Evolutionary conservation across 148 eudicot species (phyloP).

Genomic region (Polygonum maritimum): DNA sequence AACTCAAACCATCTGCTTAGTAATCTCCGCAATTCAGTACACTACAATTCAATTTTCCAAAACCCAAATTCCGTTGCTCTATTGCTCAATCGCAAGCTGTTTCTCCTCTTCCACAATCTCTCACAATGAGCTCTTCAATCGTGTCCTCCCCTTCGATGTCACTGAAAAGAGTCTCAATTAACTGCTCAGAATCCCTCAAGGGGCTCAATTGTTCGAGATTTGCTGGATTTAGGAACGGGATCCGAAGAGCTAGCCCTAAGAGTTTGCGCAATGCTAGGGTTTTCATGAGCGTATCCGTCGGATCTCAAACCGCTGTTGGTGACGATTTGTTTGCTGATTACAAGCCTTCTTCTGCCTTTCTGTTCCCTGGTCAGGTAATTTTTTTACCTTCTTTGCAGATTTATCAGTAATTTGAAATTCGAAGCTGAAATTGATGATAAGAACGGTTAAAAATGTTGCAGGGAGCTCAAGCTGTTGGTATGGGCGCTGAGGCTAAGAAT

Average conservation of each 20-base stretch:
- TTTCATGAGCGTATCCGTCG: conserved; percentile 55
- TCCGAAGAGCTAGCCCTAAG: conserved; percentile 16
- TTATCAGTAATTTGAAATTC: background rate
- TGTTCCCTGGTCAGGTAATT: conserved; percentile 88
- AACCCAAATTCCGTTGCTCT: background rate
- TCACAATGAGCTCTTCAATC: conserved; percentile 38
- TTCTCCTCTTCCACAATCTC: conserved; percentile 14
- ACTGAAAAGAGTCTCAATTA: conserved; percentile 16
- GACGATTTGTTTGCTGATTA: conserved; percentile 66
- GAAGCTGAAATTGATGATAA: background rate
- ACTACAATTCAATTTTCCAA: background rate
- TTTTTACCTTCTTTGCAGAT: background rate
- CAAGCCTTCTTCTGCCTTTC: conserved; percentile 59
- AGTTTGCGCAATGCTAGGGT: conserved; percentile 44
- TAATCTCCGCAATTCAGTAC: background rate
- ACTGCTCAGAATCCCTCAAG: conserved; percentile 10
- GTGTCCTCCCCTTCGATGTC: conserved; percentile 39
- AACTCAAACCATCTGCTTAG: background rate
- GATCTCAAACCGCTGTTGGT: conserved; percentile 40
- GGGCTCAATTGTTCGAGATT: conserved; percentile 18
- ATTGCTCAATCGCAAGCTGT: background rate
- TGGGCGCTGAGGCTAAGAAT: conserved; percentile 77
- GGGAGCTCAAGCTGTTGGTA: conserved; percentile 97
- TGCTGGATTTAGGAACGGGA: conserved; percentile 34
- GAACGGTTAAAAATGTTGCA: conserved; percentile 16